Evolutionary conservation across 257 asterid species (phyloP).

Genomic region (Asclepias syriaca): DNA sequence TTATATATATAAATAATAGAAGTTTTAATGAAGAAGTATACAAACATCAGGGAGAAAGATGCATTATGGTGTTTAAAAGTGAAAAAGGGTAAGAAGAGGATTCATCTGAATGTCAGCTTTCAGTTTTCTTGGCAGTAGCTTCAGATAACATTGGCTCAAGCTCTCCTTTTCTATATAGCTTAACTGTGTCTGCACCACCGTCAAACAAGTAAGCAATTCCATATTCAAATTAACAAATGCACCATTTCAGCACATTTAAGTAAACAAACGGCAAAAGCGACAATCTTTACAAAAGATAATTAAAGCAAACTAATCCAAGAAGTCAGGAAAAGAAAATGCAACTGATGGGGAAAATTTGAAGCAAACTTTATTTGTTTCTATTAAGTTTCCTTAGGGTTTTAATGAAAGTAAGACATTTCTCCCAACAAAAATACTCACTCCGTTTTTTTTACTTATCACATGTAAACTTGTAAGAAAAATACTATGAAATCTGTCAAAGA

Average conservation of each 20-base stretch:
- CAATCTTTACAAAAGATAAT: background rate
- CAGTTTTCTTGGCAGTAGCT: conserved; percentile 40
- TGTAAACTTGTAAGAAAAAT: too few species aligned
- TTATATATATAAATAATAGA: background rate
- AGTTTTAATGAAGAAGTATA: background rate
- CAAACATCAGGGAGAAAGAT: background rate
- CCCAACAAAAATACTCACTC: background rate
- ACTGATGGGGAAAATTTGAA: too few species aligned
- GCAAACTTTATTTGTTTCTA: background rate
- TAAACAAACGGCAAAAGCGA: background rate
- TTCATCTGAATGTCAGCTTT: conserved; percentile 20
- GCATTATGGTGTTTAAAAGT: background rate
- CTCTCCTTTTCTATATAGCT: conserved; percentile 59
- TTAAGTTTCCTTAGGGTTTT: background rate
- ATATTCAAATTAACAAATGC: background rate
- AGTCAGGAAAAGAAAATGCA: background rate
- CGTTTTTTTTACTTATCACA: too few species aligned
- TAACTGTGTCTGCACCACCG: conserved; percentile 47
- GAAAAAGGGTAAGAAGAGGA: conserved; percentile 8
- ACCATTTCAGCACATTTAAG: background rate
- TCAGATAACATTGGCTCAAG: conserved; percentile 55
- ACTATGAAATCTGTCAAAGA: too few species aligned
- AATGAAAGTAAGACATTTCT: background rate
- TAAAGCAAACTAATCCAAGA: background rate
- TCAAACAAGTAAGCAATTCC: background rate